Conservation (phyloP, 75 land plant genomes). For the Sequoiadendron giganteum region DNA sequence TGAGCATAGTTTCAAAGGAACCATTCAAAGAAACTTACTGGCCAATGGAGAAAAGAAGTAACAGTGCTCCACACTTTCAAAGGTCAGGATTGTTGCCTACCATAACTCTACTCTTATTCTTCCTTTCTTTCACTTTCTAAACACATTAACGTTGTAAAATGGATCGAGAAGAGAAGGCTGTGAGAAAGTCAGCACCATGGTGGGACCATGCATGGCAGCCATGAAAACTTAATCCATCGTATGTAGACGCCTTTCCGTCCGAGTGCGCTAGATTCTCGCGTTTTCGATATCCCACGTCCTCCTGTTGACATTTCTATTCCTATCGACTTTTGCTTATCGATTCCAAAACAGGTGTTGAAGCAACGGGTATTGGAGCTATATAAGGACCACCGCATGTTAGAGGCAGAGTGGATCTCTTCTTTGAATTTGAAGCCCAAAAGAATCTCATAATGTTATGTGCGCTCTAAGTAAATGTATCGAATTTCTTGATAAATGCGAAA, state of each 20-base stretch:
- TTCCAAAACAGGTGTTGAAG: background rate
- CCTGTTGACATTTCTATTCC: background rate
- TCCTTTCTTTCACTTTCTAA: too few species aligned
- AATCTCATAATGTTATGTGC: background rate
- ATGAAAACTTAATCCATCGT: background rate
- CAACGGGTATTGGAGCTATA: background rate
- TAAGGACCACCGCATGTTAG: background rate
- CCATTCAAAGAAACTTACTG: background rate
- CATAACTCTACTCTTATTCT: background rate
- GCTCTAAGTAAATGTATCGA: background rate
- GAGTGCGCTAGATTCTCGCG: background rate
- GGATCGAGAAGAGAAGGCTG: too few species aligned
- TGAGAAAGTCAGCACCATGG: background rate
- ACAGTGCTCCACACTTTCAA: too few species aligned
- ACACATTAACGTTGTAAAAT: too few species aligned
- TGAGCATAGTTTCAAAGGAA: background rate
- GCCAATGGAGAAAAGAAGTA: too few species aligned
- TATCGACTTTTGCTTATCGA: background rate
- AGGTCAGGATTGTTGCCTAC: background rate
- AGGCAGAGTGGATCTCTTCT: background rate
- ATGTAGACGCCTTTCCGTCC: background rate
- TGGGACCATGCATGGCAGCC: background rate
- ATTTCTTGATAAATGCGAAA: background rate
- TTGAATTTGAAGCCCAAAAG: too few species aligned
- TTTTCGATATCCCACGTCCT: background rate